Percentiles rank a stretch among this genome's conserved stretches.
These are phyloP conservation scores for Huntiella savannae DNA, from an alignment of 2,329 filamentous ascomycete species.

Conservation along the genomic window DNA sequence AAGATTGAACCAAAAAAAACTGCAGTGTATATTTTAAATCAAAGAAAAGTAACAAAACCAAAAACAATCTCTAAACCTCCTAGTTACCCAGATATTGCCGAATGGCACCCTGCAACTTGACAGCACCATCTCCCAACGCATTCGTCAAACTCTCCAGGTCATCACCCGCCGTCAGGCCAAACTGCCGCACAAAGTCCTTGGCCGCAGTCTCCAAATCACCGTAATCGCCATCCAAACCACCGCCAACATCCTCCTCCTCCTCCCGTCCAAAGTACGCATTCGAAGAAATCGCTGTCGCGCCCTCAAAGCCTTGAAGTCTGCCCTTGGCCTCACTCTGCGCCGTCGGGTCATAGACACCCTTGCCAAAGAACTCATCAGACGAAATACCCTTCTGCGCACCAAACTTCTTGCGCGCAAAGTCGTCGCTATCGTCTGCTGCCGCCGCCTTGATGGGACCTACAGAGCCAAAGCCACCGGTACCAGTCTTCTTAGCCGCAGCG, in stretches of 20 bases:
- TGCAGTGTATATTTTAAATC: not conserved
- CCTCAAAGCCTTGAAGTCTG: slow-evolving; percentile 80
- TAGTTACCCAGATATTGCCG: slow-evolving; percentile 44
- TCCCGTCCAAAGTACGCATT: slow-evolving; percentile 95
- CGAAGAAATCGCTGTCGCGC: slow-evolving; percentile 77
- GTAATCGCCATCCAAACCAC: slow-evolving; percentile 54
- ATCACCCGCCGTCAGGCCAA: slow-evolving; percentile 87
- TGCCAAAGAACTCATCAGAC: slow-evolving; percentile 95
- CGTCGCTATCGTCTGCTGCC: slow-evolving; percentile 49
- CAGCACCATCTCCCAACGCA: slow-evolving; percentile 69
- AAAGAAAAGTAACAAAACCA: slow-evolving; percentile 1
- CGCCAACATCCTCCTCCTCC: slow-evolving; percentile 38
- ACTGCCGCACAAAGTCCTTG: slow-evolving; percentile 88
- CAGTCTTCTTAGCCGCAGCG: slow-evolving; percentile 44
- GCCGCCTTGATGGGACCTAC: slow-evolving; percentile 55
- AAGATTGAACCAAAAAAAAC: not conserved
- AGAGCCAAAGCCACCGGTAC: slow-evolving; percentile 71
- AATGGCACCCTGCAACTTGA: slow-evolving; percentile 60
- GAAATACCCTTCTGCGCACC: slow-evolving; percentile 88
- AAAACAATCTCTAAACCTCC: slow-evolving; percentile 11
- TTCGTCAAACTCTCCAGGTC: slow-evolving; percentile 81
- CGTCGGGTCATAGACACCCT: slow-evolving; percentile 63
- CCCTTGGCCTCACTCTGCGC: slow-evolving; percentile 72
- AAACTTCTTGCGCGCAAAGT: slow-evolving; percentile 74
- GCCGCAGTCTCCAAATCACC: slow-evolving; percentile 84